Conservation (phyloP, 768 basidiomycete genomes). For the Cystofilobasidium macerans region DNA sequence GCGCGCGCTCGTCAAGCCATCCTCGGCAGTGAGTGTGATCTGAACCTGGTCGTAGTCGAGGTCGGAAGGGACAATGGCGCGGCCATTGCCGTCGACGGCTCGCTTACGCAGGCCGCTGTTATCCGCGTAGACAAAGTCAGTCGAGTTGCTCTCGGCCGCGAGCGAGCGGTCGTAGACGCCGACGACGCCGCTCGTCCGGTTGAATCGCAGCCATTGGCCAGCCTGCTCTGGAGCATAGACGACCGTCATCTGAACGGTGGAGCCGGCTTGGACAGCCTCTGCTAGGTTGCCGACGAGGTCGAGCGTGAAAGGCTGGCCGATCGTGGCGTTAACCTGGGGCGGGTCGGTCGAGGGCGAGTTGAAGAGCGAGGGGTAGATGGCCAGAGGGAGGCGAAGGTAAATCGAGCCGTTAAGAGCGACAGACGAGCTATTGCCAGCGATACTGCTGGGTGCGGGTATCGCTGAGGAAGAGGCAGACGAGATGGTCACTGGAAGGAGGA, state of each 20-base stretch:
- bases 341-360: slow-evolving; percentile 46
- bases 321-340: slow-evolving; percentile 45
- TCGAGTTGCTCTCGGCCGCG: not conserved
- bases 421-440: slow-evolving; percentile 45
- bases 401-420: slow-evolving; percentile 49
- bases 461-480: slow-evolving; percentile 42
- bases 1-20: slow-evolving; percentile 28
- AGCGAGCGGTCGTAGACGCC: not conserved
- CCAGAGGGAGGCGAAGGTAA: slow-evolving; percentile 58
- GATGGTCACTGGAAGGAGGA: slow-evolving; percentile 52
- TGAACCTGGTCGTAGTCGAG: slow-evolving; percentile 29
- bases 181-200: slow-evolving; percentile 20
- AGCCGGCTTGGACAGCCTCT: slow-evolving; percentile 42
- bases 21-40: slow-evolving; percentile 21
- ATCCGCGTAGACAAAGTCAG: not conserved
- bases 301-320: slow-evolving; percentile 48
- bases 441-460: slow-evolving; percentile 38
- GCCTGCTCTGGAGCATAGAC: slow-evolving; percentile 46
- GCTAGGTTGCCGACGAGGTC: slow-evolving; percentile 47
- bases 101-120: not conserved
- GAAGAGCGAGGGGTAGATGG: slow-evolving; percentile 65
- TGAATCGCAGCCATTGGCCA: slow-evolving; percentile 48
- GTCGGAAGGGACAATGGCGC: slow-evolving; percentile 47
- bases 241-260: slow-evolving; percentile 44
- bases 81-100: not conserved